Evolutionary conservation across 2,329 filamentous ascomycete genomes (phyloP), one percentile per base, ranked within the genome.

Genomic region (Colletotrichum caudatum): DNA sequence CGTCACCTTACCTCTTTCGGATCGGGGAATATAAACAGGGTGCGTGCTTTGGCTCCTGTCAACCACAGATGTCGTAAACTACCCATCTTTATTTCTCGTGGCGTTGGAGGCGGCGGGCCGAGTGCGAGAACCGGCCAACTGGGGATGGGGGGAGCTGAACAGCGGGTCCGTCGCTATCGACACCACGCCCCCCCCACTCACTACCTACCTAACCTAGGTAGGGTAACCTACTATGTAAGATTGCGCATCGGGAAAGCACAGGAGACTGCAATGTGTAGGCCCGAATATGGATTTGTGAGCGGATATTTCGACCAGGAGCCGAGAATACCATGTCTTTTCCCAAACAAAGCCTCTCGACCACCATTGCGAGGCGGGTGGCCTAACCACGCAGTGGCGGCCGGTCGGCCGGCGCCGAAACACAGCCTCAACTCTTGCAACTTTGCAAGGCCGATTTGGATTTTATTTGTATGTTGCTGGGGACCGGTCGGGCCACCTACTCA

Each of bases 1-100:
- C 73, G 73, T 68, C 59, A 61, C 68, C 62, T 72, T 74, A 64
- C 71, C 73, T 18, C 23, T 50, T 72, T 66, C 48, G 60, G 71
- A 46, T 53, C 48, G 53, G 58, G 65, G 57, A 64, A 54, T 39
- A 29, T 29, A 3, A 74, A 48, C 26, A 33, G 68, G 39, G 37
- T 62, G 68, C 68, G 68, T 67, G 67, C 57, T 64, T 41, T 56
- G 48, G 39, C 41, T 53, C 50, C 68, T 62, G 48, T 67, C 57
- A 60, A 65, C 61, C 51, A 59, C 29, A 39, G 54, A 59, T 18
- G 33, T 63, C 50, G 50, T 35, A 29, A 29, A 29, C 29, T 29
- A 56, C 57, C 37, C 9, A 48, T 63, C 26, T 56, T 56, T 56
- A 63, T 53, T 57, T 50, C 29, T 56, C 18, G 39, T 57, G 58